Base-by-base conservation (phyloP, 2,329 filamentous ascomycete species). In the Ophiostoma tasmaniense region DNA sequence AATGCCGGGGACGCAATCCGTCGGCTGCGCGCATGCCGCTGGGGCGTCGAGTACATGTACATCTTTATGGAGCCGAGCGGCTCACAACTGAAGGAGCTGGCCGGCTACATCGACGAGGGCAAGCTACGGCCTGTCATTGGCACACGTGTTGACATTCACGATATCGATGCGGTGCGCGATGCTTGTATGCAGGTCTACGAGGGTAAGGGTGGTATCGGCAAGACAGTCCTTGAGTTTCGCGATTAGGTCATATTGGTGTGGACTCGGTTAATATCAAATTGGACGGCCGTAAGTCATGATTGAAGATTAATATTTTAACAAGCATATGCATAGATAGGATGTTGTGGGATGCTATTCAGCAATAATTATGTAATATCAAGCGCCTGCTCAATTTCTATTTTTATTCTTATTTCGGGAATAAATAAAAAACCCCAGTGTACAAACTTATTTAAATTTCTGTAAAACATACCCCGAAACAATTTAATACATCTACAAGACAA, bases 1-100 rank as follows among this genome's bases (percentile, higher is more conserved):
- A 28, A 69, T 25, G 39, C 7, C 22, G n/a, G 1, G 3, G 68
- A 69, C 37, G 64, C 64, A 10, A 39, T 69, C 42, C 68, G 64
- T 8, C 42, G 50, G 13, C 37, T 69, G 64, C 64, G 68, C 7
- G 68, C 68, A 4, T 28, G 25, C n/a, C 68, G 68, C 5, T 69
- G 68, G 68, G 68, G 68, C 10, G 64, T 69, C 35, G 64, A 33
- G 25, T 69, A 69, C 30, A 17, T 14, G 68, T 69, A 69, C 42
- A 11, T 66, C 3, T 66, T 69, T 30, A 37, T 69, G 14, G 20
- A 50, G 7, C 64, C 68, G 13, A 62, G 45, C 55, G 68, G 64
- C 25, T 17, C 11, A 2, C 25, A 66, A 1, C 33, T 69, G 7
- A 22, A 25, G 7, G 14, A 39, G n/a, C 3, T 69, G 4, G 68